Percentiles rank a stretch among this genome's conserved stretches.
Conservation (phyloP, 2,329 filamentous ascomycete genomes). For the Sarocladiaceae sp. region DNA sequence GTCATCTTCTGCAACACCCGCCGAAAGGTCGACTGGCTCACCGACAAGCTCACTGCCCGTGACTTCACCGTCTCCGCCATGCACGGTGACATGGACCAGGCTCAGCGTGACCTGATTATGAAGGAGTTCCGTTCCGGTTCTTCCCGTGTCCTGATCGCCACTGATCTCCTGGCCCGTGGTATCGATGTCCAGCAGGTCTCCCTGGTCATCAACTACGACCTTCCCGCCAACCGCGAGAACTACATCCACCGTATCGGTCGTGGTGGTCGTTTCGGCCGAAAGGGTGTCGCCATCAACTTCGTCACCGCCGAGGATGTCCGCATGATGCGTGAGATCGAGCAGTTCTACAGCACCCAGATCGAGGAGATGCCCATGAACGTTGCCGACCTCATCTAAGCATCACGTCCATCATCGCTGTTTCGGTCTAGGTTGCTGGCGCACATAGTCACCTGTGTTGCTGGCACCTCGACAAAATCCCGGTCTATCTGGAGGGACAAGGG, state of each 20-base stretch:
- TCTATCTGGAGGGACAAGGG: neutral
- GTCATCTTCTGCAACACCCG: slow-evolving; percentile 99
- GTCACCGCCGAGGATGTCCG: slow-evolving; percentile 98
- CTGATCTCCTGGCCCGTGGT: slow-evolving; percentile 95
- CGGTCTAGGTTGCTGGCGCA: slow-evolving; percentile 10
- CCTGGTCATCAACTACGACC: slow-evolving; percentile 99
- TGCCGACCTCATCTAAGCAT: slow-evolving; percentile 63
- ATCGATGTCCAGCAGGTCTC: slow-evolving; percentile 99
- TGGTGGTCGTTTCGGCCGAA: slow-evolving; percentile 98
- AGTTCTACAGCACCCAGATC: slow-evolving; percentile 99
- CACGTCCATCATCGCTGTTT: slow-evolving; percentile 8
- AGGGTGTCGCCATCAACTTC: slow-evolving; percentile 99
- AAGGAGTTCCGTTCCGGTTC: slow-evolving; percentile 99
- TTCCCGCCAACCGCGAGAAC: slow-evolving; percentile 98
- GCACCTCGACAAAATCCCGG: slow-evolving; percentile 6
- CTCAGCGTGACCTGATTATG: slow-evolving; percentile 98
- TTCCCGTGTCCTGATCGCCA: slow-evolving; percentile 97
- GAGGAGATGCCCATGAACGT: slow-evolving; percentile 99
- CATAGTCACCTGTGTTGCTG: slow-evolving; percentile 13
- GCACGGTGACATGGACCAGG: slow-evolving; percentile 99
- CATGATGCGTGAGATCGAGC: slow-evolving; percentile 99
- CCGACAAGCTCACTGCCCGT: slow-evolving; percentile 95
- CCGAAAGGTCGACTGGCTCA: slow-evolving; percentile 99
- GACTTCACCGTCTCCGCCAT: slow-evolving; percentile 99
- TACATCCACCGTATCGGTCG: slow-evolving; percentile 99